These are phyloP conservation scores for Noccaea caerulescens DNA, from an alignment of 345 rosid species.

Conservation along the genomic window DNA sequence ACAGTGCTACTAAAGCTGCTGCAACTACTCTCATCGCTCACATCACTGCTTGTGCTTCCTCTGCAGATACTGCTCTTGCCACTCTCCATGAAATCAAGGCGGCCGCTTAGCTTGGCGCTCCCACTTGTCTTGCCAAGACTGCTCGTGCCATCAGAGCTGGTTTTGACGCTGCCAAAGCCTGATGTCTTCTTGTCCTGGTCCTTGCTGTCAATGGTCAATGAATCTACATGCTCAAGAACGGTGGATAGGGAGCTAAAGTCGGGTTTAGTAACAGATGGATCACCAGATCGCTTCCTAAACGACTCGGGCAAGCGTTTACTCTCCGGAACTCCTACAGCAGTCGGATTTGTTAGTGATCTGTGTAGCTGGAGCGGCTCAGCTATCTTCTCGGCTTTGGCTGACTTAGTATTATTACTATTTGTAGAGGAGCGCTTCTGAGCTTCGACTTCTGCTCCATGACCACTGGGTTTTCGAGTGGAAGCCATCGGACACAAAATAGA, in stretches of 20 bases:
- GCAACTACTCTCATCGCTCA: conserved; percentile 91
- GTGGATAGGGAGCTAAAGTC: conserved; percentile 51
- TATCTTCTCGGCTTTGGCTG: conserved; percentile 43
- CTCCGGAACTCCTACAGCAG: conserved; percentile 46
- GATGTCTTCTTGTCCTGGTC: conserved; percentile 76
- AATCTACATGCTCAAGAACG: conserved; percentile 51
- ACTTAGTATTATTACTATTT: conserved; percentile 42
- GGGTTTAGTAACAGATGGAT: conserved; percentile 43
- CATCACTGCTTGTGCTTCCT: conserved; percentile 89
- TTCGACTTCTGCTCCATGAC: conserved; percentile 49
- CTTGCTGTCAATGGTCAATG: conserved; percentile 50
- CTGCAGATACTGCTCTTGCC: conserved; percentile 90
- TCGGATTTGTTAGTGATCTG: conserved; percentile 44
- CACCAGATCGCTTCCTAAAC: conserved; percentile 49
- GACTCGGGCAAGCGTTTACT: conserved; percentile 50
- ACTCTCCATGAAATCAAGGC: conserved; percentile 75
- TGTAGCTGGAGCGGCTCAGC: conserved; percentile 41
- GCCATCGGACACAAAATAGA: conserved; percentile 26
- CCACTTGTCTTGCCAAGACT: conserved; percentile 78
- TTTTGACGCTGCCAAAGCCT: conserved; percentile 68
- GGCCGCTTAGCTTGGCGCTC: conserved; percentile 76
- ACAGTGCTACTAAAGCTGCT: conserved; percentile 88
- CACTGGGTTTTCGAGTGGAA: conserved; percentile 47
- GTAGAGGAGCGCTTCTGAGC: conserved; percentile 46
- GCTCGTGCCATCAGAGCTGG: conserved; percentile 74